phyloP scores from a whole-genome alignment of 192 early-diverging fungal genomes.

The Oehlia diaphana region DNA sequence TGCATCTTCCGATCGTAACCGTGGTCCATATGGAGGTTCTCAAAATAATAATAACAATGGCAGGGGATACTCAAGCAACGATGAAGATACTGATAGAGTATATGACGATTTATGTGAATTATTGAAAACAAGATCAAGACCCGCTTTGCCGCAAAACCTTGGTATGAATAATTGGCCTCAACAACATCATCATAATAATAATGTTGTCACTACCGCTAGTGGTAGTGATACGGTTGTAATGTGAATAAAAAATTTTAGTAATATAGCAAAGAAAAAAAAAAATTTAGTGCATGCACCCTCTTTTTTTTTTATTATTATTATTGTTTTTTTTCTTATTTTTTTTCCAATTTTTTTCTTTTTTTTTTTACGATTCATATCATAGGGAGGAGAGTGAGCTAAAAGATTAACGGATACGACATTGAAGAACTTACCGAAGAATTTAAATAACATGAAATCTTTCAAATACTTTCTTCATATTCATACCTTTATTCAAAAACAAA shows the following conservation, averaged over 20 bases:
- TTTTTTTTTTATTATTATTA: not conserved
- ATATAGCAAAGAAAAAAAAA: not conserved
- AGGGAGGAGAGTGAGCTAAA: not conserved
- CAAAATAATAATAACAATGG: not conserved
- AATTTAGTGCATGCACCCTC: not conserved
- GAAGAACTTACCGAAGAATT: too few relatives aligned
- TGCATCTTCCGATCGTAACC: not conserved
- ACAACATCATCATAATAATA: not conserved
- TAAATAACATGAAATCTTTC: too few relatives aligned
- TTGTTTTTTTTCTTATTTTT: not conserved
- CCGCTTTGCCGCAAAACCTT: constrained; percentile 4
- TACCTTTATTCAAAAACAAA: too few relatives aligned
- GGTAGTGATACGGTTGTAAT: constrained; percentile 21
- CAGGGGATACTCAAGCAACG: constrained; percentile 1
- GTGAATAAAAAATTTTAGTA: not conserved
- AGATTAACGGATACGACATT: not conserved
- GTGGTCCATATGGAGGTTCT: not conserved
- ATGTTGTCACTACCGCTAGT: not conserved
- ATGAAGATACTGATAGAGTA: constrained; percentile 24
- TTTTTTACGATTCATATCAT: not conserved
- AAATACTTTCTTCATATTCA: too few relatives aligned
- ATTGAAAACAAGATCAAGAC: constrained; percentile 19
- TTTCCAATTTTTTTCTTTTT: not conserved
- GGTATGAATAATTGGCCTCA: constrained; percentile 11
- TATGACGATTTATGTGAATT: constrained; percentile 29